Evolutionary conservation across 306 rosid genomes (phyloP), one percentile per base, ranked within the genome.

Genomic region (Cucurbita moschata): DNA sequence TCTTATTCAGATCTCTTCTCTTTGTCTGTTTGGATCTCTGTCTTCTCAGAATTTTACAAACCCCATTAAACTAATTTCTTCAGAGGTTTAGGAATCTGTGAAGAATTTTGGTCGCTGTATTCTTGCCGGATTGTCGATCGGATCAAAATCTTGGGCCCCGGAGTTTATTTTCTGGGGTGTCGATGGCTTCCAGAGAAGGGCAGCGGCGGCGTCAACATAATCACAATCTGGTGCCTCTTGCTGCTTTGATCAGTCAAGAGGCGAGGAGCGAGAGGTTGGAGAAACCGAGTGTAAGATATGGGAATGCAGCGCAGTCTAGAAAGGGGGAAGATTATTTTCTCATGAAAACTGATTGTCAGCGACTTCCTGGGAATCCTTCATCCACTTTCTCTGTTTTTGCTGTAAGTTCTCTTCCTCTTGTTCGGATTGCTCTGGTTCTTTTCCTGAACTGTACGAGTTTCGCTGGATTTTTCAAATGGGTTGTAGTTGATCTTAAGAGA

Each of bases 271-370:
- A 90, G 89, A 94, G 80, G 88, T 85, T 90, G 96, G 97, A 87
- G 81, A 94, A 90, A 77, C 98, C 98, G 4, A 88, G 83, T 56
- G 79, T 94, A 65, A 87, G 89, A 75, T 79, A 77, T 79, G 98
- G 97, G 0, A 85, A 86, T 75, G 97, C 98, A 10, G 97, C 92
- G 72, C 96, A 90, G 78, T 90, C 98, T 75, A 90, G 71, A 81
- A 94, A 94, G 79, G 98, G 98, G 73, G 98, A 90, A 65, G 98
- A 94, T 79, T 94, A 85, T 79, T 94, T 85, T 76, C 83, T 94
- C 14, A 57, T 87, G 30, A 94, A 89, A 83, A 85, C 96, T 4
- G 98, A 90, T 77, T 89, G 95, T 77, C 95, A 82, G 74, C 81
- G 97, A 59, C 85, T 90, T 8, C 87, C 91, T 5, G 97, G 97